Evolutionary conservation across 352 stramenopile genomes (phyloP), one percentile per base, ranked within the genome.

Genomic region (Thraustochytrium striatum): DNA sequence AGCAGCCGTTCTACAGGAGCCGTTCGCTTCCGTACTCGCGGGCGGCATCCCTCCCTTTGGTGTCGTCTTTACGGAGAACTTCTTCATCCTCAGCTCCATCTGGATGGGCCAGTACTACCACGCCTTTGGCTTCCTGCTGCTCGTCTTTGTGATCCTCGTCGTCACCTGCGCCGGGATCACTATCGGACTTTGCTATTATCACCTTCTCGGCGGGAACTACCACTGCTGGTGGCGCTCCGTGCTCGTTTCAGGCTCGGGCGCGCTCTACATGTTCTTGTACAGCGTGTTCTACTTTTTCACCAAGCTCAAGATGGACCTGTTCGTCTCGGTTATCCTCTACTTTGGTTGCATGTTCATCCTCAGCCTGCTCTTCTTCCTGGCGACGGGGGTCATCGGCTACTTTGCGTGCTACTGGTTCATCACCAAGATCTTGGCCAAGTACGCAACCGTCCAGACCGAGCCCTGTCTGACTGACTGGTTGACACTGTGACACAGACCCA

Each of bases 101-200:
- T 99, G 97, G 96, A 85, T 99, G 59, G 93, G 98, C 87, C 93
- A 97, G 89, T 97, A 98, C 82, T 99, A 99, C 89, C 98, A 98
- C 88, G 94, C 99, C 41, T 99, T 99, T 86, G 95, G 97, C 62
- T 99, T 99, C 85, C 87, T 99, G 53, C 95, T 99, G 82, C 93
- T 97, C 62, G 96, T 99, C 58, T 86, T 98, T 57, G 78, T 99
- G 36, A 98, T 99, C 82, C 87, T 99, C 39, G 88, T 96, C 16
- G 90, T 95, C 21, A 99, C 96, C 32, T 99, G 95, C 84, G 95
- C 96, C 0, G 93, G 99, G 85, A 97, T 99, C 50, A 95, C 94
- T 43, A 96, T 99, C 69, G 95, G 99, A 30, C 96, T 99, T 91
- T 98, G 93, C 85, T 99, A 99, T 91, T 97, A 99, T 84, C 95